Base-by-base conservation (phyloP, 78 protist genomes). In the Speleostelium caveatum region DNA sequence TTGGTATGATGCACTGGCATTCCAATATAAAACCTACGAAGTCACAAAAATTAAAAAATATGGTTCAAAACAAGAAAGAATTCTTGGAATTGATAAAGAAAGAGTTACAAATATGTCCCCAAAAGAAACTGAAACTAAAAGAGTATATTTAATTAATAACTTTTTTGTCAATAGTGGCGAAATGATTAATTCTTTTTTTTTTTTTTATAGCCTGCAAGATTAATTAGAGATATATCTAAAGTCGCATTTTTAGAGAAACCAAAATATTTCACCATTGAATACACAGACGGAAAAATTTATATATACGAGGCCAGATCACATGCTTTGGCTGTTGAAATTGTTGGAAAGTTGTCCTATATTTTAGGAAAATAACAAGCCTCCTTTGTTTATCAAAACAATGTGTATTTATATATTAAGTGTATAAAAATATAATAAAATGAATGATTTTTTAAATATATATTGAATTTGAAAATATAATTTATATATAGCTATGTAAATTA, bases 1-100 rank as follows among this genome's bases (percentile, higher is more conserved):
- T 58, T 83, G 90, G 90, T 69, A 83, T 33, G 90, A 83, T 42
- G 80, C 78, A 10, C 38, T 83, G 17, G 90, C 90, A 12, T 67
- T 69, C 62, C 90, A 83, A 41, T 83, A 83, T 30, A 83, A 83
- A 32, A 53, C 67, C 1, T 83, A 83, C 32, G 90, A 83, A 12
- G 90, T 83, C 0, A 63, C 65, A 0, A 83, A 83, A 69, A 28
- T 41, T 12, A 83, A 83, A 17, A 83, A 83, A 69, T 83, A 83
- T 41, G 77, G 79, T 32, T 72, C 90, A 19, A 83, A 83, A 69
- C 90, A 83, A 69, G 90, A 83, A n/a, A 83, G 90, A 69, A 83
- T 83, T 12, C n/a, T 83, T 35, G 90, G 90, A 59, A 28, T 83
- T 2, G 90, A 83, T 42, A 67, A 61, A 35, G 90, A 83, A 59